Evolutionary conservation across 768 basidiomycete species (phyloP).

Genomic region (Leccinum uliginosum): DNA sequence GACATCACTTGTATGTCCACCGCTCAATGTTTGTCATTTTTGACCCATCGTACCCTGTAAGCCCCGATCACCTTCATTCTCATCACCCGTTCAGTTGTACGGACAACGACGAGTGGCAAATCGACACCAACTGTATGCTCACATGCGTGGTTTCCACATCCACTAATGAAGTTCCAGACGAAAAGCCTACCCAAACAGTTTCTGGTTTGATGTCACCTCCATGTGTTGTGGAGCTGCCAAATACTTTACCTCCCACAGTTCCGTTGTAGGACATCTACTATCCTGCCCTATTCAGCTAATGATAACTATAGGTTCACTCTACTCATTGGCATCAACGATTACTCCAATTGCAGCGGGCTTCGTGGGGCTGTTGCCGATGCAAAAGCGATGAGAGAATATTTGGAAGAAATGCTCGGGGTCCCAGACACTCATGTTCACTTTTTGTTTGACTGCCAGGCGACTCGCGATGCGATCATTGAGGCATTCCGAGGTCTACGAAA

Average conservation of each 20-base stretch:
- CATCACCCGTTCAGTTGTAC: background rate
- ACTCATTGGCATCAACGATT: constrained; percentile 42
- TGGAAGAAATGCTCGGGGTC: constrained; percentile 29
- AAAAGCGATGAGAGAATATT: constrained; percentile 32
- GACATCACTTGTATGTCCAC: background rate
- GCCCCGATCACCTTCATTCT: background rate
- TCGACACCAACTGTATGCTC: background rate
- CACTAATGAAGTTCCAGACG: background rate
- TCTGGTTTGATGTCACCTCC: background rate
- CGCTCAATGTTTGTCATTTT: background rate
- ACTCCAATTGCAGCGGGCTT: constrained; percentile 28
- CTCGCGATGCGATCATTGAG: constrained; percentile 32
- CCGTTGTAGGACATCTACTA: background rate
- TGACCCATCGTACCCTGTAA: background rate
- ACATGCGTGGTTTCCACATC: background rate
- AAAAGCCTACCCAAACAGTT: background rate
- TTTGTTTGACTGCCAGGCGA: constrained; percentile 37
- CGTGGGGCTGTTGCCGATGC: constrained; percentile 39
- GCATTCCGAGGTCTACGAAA: constrained; percentile 20
- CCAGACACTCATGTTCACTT: constrained; percentile 32
- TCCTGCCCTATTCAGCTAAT: background rate
- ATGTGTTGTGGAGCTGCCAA: background rate
- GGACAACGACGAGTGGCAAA: background rate
- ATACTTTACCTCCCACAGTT: background rate
- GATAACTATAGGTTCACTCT: constrained; percentile 29